Conservation (phyloP, 2,329 filamentous ascomycete genomes). For the Acrocalymma vagum region DNA sequence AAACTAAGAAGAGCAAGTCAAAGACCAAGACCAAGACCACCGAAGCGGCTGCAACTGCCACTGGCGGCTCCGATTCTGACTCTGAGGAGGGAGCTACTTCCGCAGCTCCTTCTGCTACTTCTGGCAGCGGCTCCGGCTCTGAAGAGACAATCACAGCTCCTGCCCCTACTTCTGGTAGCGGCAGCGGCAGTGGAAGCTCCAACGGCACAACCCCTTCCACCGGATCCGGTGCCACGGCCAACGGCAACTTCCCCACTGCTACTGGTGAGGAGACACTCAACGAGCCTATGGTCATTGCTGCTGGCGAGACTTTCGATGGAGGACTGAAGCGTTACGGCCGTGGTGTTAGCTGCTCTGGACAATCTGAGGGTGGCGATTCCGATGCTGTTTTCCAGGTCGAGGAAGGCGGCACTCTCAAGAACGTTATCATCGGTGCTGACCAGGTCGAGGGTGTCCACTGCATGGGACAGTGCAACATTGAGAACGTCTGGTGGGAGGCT, state of each 20-base stretch:
- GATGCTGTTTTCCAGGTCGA: slow-evolving; percentile 61
- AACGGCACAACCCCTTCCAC: slow-evolving; percentile 13
- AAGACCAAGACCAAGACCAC: not conserved
- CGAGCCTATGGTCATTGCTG: slow-evolving; percentile 25
- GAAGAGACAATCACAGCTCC: no score
- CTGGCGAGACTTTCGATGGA: slow-evolving; percentile 34
- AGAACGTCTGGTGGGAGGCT: slow-evolving; percentile 54
- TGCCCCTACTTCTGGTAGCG: slow-evolving; percentile 1
- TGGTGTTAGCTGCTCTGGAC: slow-evolving; percentile 44
- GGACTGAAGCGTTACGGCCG: slow-evolving; percentile 31
- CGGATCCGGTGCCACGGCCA: slow-evolving; percentile 16
- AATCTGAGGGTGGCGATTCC: slow-evolving; percentile 50
- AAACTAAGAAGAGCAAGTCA: not conserved
- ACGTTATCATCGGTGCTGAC: slow-evolving; percentile 61
- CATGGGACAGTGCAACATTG: slow-evolving; percentile 56
- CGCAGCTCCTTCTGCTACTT: slow-evolving; percentile 1
- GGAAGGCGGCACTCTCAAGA: slow-evolving; percentile 58
- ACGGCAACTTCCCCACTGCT: slow-evolving; percentile 26
- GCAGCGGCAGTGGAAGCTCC: not conserved
- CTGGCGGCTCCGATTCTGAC: slow-evolving; percentile 1
- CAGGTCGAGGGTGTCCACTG: slow-evolving; percentile 63
- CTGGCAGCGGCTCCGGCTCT: slow-evolving; percentile 4
- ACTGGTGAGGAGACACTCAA: slow-evolving; percentile 28
- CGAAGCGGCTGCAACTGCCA: not conserved
- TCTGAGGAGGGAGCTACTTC: no score